Evolutionary conservation across 140 eudicot species (phyloP).

Genomic region (Ambrosia hybrid): DNA sequence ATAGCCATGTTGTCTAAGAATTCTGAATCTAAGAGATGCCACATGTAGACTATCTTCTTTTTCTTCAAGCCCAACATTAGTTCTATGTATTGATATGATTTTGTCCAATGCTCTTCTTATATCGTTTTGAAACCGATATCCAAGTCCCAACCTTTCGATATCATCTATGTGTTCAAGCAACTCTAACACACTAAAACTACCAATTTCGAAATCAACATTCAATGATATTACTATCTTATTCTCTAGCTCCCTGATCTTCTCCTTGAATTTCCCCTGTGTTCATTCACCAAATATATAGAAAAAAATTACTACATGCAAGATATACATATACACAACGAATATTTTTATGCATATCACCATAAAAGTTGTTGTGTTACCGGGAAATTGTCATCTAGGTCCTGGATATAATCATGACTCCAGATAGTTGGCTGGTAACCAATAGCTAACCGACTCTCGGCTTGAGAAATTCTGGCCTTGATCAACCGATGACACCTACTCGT

Average conservation of each 20-base stretch:
- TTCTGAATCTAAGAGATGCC: slow-evolving; percentile 13
- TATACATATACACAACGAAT: background rate
- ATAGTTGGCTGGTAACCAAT: slow-evolving; percentile 15
- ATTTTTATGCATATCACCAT: background rate
- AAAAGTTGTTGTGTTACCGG: background rate
- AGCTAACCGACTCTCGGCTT: background rate
- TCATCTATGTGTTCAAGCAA: slow-evolving; percentile 19
- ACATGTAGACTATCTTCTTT: background rate
- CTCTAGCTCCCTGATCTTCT: slow-evolving; percentile 11
- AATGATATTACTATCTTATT: background rate
- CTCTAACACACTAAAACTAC: background rate
- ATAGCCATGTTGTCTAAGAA: slow-evolving; percentile 15
- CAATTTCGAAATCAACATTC: slow-evolving; percentile 4
- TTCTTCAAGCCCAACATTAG: background rate
- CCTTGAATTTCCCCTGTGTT: background rate
- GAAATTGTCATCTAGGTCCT: background rate
- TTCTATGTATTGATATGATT: background rate
- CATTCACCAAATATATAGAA: background rate
- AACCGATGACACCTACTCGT: background rate
- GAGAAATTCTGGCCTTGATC: background rate
- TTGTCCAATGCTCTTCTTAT: background rate
- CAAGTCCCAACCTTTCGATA: slow-evolving; percentile 21
- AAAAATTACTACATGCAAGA: no score
- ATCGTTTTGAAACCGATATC: slow-evolving; percentile 11
- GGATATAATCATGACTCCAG: slow-evolving; percentile 22